These are phyloP conservation scores for Dactylellina cionopaga DNA, from an alignment of 2,329 filamentous ascomycete genomes.

Conservation along the genomic window DNA sequence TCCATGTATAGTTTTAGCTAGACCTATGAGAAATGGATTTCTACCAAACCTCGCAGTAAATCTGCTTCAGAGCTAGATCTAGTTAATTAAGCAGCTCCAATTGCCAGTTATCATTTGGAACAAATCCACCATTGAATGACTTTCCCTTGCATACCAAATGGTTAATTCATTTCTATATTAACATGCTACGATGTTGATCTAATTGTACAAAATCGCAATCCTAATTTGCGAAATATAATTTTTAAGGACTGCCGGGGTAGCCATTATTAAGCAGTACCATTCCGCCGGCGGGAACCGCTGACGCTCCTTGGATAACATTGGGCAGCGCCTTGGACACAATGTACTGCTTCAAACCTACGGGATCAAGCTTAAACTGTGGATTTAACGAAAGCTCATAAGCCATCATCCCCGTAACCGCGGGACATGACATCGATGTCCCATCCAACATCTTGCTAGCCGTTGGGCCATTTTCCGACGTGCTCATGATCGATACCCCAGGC, in stretches of 20 bases:
- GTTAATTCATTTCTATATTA: too few relatives aligned
- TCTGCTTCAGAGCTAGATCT: too few relatives aligned
- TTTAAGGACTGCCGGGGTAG: slow-evolving; percentile 11
- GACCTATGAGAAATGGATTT: too few relatives aligned
- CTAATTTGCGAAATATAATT: too few relatives aligned
- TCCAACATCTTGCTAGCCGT: slow-evolving; percentile 64
- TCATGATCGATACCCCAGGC: slow-evolving; percentile 67
- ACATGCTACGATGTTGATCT: too few relatives aligned
- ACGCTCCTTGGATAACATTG: not conserved
- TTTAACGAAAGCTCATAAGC: slow-evolving; percentile 50
- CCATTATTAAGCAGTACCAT: slow-evolving; percentile 9
- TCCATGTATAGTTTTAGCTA: too few relatives aligned
- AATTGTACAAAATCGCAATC: not conserved
- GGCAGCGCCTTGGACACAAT: slow-evolving; percentile 1
- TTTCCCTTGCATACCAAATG: too few relatives aligned
- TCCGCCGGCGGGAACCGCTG: not conserved
- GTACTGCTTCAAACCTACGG: slow-evolving; percentile 50
- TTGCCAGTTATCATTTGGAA: too few relatives aligned
- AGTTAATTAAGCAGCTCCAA: too few relatives aligned
- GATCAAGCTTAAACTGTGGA: slow-evolving; percentile 33
- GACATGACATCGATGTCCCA: slow-evolving; percentile 66
- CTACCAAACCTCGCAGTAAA: too few relatives aligned
- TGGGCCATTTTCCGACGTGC: slow-evolving; percentile 65
- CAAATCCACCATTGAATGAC: too few relatives aligned
- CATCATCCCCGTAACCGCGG: slow-evolving; percentile 58